Evolutionary conservation across 2,329 filamentous ascomycete species (phyloP).

Genomic region (Phaeomoniella chlamydospora): DNA sequence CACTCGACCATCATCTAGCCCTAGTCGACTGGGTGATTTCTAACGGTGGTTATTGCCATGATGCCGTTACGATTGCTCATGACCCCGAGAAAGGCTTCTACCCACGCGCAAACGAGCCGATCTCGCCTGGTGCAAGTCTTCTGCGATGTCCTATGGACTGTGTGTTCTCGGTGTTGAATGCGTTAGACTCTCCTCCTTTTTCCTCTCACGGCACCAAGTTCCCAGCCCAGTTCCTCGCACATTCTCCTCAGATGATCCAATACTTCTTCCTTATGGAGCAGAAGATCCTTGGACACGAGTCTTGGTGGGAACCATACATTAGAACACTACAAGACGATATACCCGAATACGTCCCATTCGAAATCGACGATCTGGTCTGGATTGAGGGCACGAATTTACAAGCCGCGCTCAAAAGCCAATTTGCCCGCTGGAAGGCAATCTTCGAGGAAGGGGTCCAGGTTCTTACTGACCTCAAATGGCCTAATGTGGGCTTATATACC

Average conservation of each 20-base stretch:
- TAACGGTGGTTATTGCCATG: conserved; percentile 9
- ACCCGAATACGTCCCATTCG: conserved; percentile 50
- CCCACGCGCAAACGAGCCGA: conserved; percentile 7
- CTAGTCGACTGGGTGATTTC: conserved; percentile 10
- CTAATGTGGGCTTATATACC: conserved; percentile 18
- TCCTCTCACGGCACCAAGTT: conserved; percentile 10
- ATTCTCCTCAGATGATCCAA: conserved; percentile 9
- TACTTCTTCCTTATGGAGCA: conserved; percentile 55
- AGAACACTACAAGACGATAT: conserved; percentile 46
- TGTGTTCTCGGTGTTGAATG: conserved; percentile 12
- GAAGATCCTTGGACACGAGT: conserved; percentile 41
- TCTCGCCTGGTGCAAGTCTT: conserved; percentile 4
- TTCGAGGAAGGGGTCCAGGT: conserved; percentile 18
- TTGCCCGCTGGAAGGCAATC: conserved; percentile 19
- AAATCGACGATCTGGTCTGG: conserved; percentile 42
- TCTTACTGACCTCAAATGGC: conserved; percentile 17
- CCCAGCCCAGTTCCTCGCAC: conserved; percentile 9
- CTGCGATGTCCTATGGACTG: conserved; percentile 10
- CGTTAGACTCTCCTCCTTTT: conserved; percentile 10
- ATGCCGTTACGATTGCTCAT: conserved; percentile 9
- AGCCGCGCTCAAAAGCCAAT: conserved; percentile 14
- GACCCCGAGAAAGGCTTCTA: conserved; percentile 10
- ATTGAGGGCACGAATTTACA: conserved; percentile 18
- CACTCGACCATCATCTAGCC: neutral
- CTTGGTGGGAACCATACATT: conserved; percentile 58